Base-by-base conservation (phyloP, 192 early-diverging fungal species). In the Coemansia sp. region DNA sequence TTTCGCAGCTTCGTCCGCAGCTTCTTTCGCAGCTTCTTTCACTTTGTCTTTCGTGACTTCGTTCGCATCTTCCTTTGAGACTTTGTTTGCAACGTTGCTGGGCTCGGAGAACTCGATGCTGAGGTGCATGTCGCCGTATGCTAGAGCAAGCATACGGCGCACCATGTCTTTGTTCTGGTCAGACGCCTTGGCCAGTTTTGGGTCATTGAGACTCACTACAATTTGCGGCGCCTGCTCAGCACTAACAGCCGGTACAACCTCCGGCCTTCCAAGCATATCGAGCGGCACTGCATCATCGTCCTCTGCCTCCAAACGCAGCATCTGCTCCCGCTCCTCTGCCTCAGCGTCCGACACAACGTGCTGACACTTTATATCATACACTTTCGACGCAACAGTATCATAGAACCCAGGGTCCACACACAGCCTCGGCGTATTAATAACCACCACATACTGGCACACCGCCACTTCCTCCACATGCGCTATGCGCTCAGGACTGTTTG, bases 391-490 rank as follows among this genome's bases (percentile, higher is more conserved):
- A 8, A 66, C 50, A 36, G 66, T 61, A 14, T 62, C 72, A 54
- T 70, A 75, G 64, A 89, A 85, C 20, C 80, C 69, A 1, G 79
- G 52, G 60, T 89, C 86, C 9, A 70, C 79, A 71, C 94, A 96
- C 20, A 94, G 82, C 8, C 79, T 73, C 3, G 86, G 84, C 2
- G 92, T 91, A 58, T 88, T 83, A 15, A 96, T 84, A n/a, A 87
- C 75, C 63, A 93, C 84, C 7, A 87, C 81, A 55, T 96, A 96
- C 40, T 83, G 73, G 72, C 94, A 96, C 0, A 81, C 83, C 3
- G 85, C 66, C 0, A 80, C 61, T 67, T 96, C 94, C 8, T 77
- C 74, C 20, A 92, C 84, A 1, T 70, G 58, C 2, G 84, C 71
- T 53, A 96, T 88, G 36, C 85, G 82, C 26, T 91, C 88, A 1